Percentiles rank a stretch among this genome's conserved stretches.
Evolutionary conservation across 2,329 filamentous ascomycete genomes (phyloP).

Genomic region (Diaporthe vaccinii): DNA sequence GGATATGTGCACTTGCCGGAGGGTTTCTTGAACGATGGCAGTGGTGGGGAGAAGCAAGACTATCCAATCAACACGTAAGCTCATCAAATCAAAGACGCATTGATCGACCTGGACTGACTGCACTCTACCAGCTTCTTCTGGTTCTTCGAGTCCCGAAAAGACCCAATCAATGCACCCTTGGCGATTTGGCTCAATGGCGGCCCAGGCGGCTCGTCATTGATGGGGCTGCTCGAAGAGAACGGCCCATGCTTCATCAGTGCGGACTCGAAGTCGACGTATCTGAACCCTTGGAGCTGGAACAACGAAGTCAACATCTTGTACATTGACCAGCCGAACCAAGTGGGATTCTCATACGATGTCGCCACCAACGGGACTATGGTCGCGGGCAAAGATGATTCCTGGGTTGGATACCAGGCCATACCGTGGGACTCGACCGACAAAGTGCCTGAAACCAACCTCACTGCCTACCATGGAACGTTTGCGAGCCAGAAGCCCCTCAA

Average conservation of each 20-base stretch:
- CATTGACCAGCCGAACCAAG: slow-evolving; percentile 66
- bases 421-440: slow-evolving; percentile 52
- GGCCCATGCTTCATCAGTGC: slow-evolving; percentile 66
- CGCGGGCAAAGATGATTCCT: neutral
- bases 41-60: slow-evolving; percentile 26
- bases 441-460: slow-evolving; percentile 54
- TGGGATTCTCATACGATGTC: slow-evolving; percentile 42
- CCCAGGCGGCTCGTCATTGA: slow-evolving; percentile 68
- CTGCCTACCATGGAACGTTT: slow-evolving; percentile 52
- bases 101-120: neutral
- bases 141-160: slow-evolving; percentile 36
- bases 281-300: slow-evolving; percentile 72
- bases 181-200: slow-evolving; percentile 73
- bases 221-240: slow-evolving; percentile 64
- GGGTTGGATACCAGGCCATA: neutral
- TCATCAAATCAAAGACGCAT: neutral
- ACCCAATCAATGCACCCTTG: slow-evolving; percentile 50
- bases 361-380: slow-evolving; percentile 32
- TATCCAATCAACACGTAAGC: slow-evolving; percentile 40
- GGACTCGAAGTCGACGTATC: slow-evolving; percentile 61
- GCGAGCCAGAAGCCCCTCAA: slow-evolving; percentile 54
- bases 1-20: slow-evolving; percentile 38
- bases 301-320: slow-evolving; percentile 69
- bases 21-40: slow-evolving; percentile 21
- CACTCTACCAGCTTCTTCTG: slow-evolving; percentile 31